A percentile compares a stretch with the other conserved stretches of the same genome.
Conservation (phyloP, 352 stramenopile species). For the Phytopythium boreale region DNA sequence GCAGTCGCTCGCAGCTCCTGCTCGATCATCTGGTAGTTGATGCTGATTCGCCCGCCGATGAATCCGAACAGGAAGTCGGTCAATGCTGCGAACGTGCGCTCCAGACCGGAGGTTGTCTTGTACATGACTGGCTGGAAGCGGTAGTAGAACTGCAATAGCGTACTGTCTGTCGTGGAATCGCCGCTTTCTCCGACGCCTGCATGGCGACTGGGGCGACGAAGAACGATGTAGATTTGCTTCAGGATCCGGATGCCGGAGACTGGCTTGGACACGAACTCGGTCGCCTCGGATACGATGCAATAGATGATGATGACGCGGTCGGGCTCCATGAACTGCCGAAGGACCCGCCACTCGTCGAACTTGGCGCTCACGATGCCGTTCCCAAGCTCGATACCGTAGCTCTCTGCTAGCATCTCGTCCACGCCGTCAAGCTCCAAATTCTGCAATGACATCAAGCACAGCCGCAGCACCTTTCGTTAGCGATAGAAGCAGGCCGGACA, state of each 20-base stretch:
- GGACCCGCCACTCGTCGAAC: constrained; percentile 5
- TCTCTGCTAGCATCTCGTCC: background rate
- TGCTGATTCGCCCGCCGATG: background rate
- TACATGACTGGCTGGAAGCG: constrained; percentile 2
- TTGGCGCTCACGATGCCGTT: constrained; percentile 1
- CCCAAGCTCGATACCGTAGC: background rate
- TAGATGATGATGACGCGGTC: constrained; percentile 1
- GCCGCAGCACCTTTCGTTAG: background rate
- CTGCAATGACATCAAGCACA: background rate
- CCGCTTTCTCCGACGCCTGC: background rate
- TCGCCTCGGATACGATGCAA: background rate
- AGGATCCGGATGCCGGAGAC: constrained; percentile 1
- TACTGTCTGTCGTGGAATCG: background rate
- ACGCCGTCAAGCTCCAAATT: background rate
- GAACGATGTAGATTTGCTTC: constrained; percentile 5
- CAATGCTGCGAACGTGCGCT: background rate
- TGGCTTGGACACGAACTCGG: constrained; percentile 1
- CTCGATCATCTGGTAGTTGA: constrained; percentile 9
- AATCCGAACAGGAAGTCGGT: constrained; percentile 4
- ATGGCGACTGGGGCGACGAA: background rate
- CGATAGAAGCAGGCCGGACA: constrained; percentile 18
- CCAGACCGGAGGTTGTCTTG: background rate
- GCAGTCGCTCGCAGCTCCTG: background rate
- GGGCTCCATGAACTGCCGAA: background rate
- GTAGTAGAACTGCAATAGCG: constrained; percentile 1